Base-by-base conservation (phyloP, 331 rosid genomes). In the Spiraea crenata region DNA sequence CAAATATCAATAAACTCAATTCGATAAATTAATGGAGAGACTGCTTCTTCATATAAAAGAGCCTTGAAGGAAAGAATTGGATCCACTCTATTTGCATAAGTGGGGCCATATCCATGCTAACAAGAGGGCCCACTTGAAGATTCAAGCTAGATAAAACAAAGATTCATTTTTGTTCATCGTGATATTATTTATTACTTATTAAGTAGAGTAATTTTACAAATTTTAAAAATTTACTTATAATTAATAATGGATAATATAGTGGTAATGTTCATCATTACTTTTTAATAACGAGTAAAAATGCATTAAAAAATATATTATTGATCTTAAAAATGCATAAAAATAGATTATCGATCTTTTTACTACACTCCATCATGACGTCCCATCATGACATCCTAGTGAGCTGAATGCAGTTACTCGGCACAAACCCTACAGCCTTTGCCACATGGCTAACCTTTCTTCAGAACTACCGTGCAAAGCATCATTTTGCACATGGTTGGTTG, bases 401-500 rank as follows among this genome's bases (percentile, higher is more conserved):
- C 57, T 61, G 20, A 20, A 7, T 57, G 72, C 55, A 47, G 42
- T 31, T 51, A 14, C 65, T 49, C 2, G 14, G 63, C 60, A 48
- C 38, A 67, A 57, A 59, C 46, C 2, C 63, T 41, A 40, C 57
- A 69, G 63, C 17, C 12, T 57, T 10, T 8, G 69, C 54, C 78
- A 67, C 58, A 78, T 41, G 76, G 77, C 77, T 50, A 47, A 51
- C 64, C 67, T 75, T 56, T 65, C 71, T 73, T 57, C 62, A 50
- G 34, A 14, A 61, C 67, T 5, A 25, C 66, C 67, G 59, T 58
- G 39, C 77, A 59, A 74, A 82, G 85, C 62, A 72, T 52, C 67
- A 74, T 12, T 12, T 51, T 52, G 85, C 92, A 88, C 87, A 73
- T 90, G 92, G 84, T 48, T 46, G 92, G 84, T 48, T 46, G 58